Evolutionary conservation across 805 yeast species (phyloP).

Genomic region (Schizosaccharomyces lindneri): DNA sequence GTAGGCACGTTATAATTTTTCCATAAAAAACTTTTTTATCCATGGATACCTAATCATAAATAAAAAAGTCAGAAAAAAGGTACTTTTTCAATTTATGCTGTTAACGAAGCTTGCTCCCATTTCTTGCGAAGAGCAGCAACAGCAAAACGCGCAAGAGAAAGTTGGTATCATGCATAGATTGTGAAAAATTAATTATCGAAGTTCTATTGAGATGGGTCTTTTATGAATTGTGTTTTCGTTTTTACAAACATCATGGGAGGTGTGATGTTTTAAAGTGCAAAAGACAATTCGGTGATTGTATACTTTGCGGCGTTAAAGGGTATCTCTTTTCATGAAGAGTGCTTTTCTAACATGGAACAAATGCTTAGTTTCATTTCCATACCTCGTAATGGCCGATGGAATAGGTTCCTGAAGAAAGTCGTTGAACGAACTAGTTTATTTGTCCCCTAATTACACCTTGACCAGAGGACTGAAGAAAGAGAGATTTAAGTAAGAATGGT

Average conservation of each 20-base stretch:
- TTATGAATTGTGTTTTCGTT: background rate
- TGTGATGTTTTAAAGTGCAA: conserved; percentile 42
- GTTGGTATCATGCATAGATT: background rate
- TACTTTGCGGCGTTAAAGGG: conserved; percentile 49
- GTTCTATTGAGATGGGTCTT: background rate
- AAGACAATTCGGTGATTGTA: conserved; percentile 64
- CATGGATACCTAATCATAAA: too few relatives aligned
- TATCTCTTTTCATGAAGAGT: conserved; percentile 67
- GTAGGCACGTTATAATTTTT: too few relatives aligned
- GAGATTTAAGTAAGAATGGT: background rate
- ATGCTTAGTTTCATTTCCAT: conserved; percentile 64
- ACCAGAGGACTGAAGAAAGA: background rate
- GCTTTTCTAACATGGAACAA: conserved; percentile 74
- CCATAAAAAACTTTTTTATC: too few relatives aligned
- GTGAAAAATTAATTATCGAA: background rate
- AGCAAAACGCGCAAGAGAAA: background rate
- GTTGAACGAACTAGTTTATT: conserved; percentile 70
- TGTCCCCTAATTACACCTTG: conserved; percentile 17
- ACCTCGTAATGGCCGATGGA: conserved; percentile 61
- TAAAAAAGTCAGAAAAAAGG: background rate
- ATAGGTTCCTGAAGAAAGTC: conserved; percentile 59
- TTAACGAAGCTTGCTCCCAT: background rate
- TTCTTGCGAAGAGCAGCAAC: background rate
- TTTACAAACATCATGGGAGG: background rate
- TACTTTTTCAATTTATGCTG: background rate